phyloP scores from a whole-genome alignment of 2,329 filamentous ascomycete species.

The Clarireedia paspali region DNA sequence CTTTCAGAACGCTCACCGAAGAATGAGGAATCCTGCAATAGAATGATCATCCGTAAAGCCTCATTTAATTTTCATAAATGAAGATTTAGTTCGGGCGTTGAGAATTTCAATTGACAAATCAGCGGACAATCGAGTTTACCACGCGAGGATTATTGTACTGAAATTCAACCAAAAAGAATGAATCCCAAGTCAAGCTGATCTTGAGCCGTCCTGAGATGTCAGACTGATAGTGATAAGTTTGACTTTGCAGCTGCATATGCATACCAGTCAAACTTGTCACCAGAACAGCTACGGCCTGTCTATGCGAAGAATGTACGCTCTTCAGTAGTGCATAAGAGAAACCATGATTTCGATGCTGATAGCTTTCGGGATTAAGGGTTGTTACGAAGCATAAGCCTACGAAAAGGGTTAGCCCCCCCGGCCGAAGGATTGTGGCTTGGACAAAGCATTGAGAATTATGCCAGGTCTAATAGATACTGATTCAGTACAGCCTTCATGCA shows the following conservation, averaged over 20 bases:
- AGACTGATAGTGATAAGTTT: background rate
- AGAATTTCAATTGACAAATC: background rate
- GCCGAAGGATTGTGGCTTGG: conserved; percentile 5
- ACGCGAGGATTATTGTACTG: background rate
- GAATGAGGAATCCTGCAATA: background rate
- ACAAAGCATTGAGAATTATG: background rate
- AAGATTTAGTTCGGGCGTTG: background rate
- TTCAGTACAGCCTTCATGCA: background rate
- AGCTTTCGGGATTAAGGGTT: background rate
- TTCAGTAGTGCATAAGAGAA: background rate
- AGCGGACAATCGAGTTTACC: background rate
- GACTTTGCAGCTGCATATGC: conserved; percentile 5
- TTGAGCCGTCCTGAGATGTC: conserved; percentile 1
- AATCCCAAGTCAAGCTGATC: background rate
- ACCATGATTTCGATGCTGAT: background rate
- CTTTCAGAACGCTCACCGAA: background rate
- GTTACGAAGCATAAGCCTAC: background rate
- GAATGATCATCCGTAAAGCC: background rate
- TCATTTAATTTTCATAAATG: background rate
- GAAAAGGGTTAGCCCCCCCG: background rate
- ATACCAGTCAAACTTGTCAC: background rate
- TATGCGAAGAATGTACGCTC: background rate
- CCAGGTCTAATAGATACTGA: background rate
- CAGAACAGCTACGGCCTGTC: background rate
- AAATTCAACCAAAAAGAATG: background rate